Conservation (phyloP, 1,284 basidiomycete genomes). For the Cystobasidium pallidum region DNA sequence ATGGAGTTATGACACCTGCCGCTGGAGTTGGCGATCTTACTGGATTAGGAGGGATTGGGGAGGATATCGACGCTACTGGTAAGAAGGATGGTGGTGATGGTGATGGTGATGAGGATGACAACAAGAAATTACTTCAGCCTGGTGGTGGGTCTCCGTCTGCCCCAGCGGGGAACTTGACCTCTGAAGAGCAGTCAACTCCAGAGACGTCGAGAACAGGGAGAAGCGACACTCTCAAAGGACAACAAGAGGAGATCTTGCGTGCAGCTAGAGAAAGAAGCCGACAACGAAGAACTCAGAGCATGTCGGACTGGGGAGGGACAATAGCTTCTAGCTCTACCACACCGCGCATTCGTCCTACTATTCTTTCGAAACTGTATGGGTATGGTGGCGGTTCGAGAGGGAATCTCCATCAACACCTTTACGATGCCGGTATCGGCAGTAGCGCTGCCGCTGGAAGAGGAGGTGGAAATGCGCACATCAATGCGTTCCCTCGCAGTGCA, state of each 20-base stretch:
- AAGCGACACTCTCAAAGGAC: neutral
- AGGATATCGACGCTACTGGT: neutral
- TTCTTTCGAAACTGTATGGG: conserved; percentile 41
- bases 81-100: no score
- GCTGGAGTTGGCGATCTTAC: neutral
- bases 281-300: conserved; percentile 24
- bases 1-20: conserved; percentile 33
- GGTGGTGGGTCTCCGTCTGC: neutral
- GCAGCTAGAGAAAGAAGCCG: conserved; percentile 25
- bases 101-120: no score
- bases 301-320: conserved; percentile 39
- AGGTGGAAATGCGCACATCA: no score
- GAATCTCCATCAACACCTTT: neutral
- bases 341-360: conserved; percentile 34
- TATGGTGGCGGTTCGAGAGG: conserved; percentile 3
- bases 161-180: no score
- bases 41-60: neutral
- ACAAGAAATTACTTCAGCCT: neutral
- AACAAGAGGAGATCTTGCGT: neutral
- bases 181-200: no score
- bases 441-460: neutral
- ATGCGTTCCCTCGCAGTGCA: neutral
- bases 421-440: neutral
- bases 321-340: conserved; percentile 21
- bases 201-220: neutral